Evolutionary conservation across 768 basidiomycete species (phyloP).

Genomic region (Mycena rebaudengoi): DNA sequence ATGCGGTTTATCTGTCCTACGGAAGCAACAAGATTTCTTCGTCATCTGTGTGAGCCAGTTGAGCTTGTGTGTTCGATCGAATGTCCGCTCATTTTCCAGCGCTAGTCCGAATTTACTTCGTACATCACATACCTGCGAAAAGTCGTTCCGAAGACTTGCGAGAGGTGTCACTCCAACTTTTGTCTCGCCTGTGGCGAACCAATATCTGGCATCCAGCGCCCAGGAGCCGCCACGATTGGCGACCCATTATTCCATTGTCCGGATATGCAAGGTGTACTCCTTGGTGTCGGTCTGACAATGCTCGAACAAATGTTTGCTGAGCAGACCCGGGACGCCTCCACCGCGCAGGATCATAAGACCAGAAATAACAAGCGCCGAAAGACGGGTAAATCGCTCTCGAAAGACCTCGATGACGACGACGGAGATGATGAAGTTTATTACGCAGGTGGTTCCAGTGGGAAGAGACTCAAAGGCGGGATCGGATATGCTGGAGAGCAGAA

Average conservation of each 20-base stretch:
- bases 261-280: conserved; percentile 86
- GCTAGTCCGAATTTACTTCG: conserved; percentile 73
- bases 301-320: conserved; percentile 78
- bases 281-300: conserved; percentile 91
- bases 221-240: conserved; percentile 53
- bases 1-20: conserved; percentile 69
- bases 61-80: not conserved
- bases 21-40: conserved; percentile 84
- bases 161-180: conserved; percentile 64
- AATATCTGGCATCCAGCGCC: conserved; percentile 54
- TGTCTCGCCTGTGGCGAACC: conserved; percentile 84
- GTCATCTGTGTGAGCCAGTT: conserved; percentile 72
- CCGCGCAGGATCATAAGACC: conserved; percentile 43
- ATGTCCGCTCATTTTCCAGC: conserved; percentile 23
- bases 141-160: conserved; percentile 69
- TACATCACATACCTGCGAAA: conserved; percentile 73
- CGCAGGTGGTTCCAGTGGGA: conserved; percentile 54
- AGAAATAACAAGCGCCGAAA: conserved; percentile 57
- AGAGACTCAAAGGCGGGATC: conserved; percentile 79
- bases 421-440: conserved; percentile 65
- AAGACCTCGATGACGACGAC: conserved; percentile 39
- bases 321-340: conserved; percentile 49
- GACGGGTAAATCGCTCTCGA: conserved; percentile 37
- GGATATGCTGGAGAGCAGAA: conserved; percentile 87
- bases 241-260: conserved; percentile 87